Percentiles rank a stretch among this genome's conserved stretches.
These are phyloP conservation scores for Podila clonocystis DNA, from an alignment of 192 early-diverging fungal genomes.

Conservation along the genomic window DNA sequence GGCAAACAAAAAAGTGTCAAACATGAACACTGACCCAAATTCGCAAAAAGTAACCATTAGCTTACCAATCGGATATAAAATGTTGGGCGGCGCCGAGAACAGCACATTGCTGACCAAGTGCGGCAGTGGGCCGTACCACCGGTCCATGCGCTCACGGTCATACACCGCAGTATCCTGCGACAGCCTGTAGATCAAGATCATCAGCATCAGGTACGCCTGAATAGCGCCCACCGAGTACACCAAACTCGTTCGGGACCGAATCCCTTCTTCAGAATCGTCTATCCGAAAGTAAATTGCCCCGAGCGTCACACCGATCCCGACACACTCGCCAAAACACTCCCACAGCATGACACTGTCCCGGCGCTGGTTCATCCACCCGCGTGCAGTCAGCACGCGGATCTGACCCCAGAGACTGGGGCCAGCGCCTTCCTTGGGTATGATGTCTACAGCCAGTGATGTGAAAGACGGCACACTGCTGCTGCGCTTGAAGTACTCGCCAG, in stretches of 20 bases:
- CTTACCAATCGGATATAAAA: conserved; percentile 40
- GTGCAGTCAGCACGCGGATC: conserved; percentile 22
- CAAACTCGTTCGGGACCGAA: conserved; percentile 35
- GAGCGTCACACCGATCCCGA: conserved; percentile 23
- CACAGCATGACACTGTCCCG: conserved; percentile 39
- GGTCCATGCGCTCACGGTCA: conserved; percentile 47
- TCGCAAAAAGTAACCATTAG: no score
- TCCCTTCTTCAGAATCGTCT: conserved; percentile 16
- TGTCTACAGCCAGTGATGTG: conserved; percentile 25
- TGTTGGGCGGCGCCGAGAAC: conserved; percentile 27
- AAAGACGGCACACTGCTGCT: not conserved
- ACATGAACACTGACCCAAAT: no score
- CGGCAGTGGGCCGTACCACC: conserved; percentile 48
- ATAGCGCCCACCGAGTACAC: conserved; percentile 34
- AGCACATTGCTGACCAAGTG: conserved; percentile 31
- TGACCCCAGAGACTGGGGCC: conserved; percentile 38
- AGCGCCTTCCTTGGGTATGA: conserved; percentile 24
- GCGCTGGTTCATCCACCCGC: conserved; percentile 43
- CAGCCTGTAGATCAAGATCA: conserved; percentile 41
- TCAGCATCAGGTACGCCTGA: conserved; percentile 41
- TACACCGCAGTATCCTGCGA: conserved; percentile 44
- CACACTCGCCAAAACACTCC: conserved; percentile 43
- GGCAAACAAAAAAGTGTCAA: not conserved
- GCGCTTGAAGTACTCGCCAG: no score
- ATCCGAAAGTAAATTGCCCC: conserved; percentile 33